Base-by-base conservation (phyloP, 306 rosid species). In the Dalbergia oliveri region DNA sequence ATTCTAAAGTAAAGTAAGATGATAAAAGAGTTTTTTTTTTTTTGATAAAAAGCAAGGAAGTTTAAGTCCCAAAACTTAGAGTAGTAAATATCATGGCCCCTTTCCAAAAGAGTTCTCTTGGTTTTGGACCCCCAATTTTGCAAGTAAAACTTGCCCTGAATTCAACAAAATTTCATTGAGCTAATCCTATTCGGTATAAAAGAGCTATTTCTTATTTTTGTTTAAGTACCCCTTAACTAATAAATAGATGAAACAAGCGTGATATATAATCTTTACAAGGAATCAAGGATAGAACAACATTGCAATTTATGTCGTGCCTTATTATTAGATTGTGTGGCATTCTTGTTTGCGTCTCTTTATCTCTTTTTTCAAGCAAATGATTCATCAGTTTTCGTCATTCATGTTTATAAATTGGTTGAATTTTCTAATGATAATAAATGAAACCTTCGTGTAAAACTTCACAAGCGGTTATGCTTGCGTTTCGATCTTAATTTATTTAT, bases 371-470 rank as follows among this genome's bases (percentile, higher is more conserved):
- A 26, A 60, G 54, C 6, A 33, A 60, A 49, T 33, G 63, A 78
- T 37, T 14, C 53, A 12, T 68, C n/a, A 51, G 53, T 9, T 15
- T 33, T 2, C 11, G 19, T 0, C 4, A 7, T 12, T 43, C 12
- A 4, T 81, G 19, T 11, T 47, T 47, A 47, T 11, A 6, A 41
- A 65, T 61, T 31, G 15, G 23, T 47, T 26, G 41, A 14, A 0
- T 26, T 14, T 64, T 54, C 21, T 9, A 6, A 54, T 43, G 13
- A 54, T 21, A 41, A 53, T 31, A 19, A 66, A 51, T 39, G 35
- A 66, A 73, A 35, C 23, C 39, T 76, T 19, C 66, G n/a, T 57
- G 61, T 78, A 61, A 68, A 68, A 59, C 34, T 58, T 44, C 37
- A 34, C 18, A 57, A 18, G 53, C 35, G 13, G 11, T 11, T 39